These are phyloP conservation scores for Grifola frondosa DNA, from an alignment of 1,284 basidiomycete genomes.

Conservation along the genomic window DNA sequence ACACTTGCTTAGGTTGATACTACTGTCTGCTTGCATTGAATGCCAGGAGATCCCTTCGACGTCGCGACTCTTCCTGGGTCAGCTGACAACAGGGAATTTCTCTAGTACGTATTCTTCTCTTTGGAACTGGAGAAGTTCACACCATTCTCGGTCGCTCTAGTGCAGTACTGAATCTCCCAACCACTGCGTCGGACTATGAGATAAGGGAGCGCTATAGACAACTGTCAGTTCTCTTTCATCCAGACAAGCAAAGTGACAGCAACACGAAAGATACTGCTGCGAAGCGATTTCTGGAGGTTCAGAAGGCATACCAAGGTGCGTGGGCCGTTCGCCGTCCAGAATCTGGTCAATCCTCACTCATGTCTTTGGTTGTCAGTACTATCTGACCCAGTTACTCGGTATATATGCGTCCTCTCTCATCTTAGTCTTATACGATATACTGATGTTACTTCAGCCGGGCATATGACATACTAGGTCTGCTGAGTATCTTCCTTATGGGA, in stretches of 20 bases:
- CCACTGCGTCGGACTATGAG: slow-evolving; percentile 60
- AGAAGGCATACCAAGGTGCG: slow-evolving; percentile 76
- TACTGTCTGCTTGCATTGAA: too few species aligned
- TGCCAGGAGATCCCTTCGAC: slow-evolving; percentile 11
- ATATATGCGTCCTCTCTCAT: slow-evolving; percentile 20
- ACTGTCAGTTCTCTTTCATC: slow-evolving; percentile 80
- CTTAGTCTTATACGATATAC: slow-evolving; percentile 12
- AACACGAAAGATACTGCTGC: slow-evolving; percentile 58
- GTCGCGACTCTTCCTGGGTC: not conserved
- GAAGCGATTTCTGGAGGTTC: slow-evolving; percentile 69
- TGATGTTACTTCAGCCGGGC: slow-evolving; percentile 42
- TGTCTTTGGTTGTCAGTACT: slow-evolving; percentile 47
- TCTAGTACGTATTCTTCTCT: slow-evolving; percentile 18
- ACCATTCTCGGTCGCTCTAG: slow-evolving; percentile 32
- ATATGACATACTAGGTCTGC: slow-evolving; percentile 71
- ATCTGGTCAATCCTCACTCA: not conserved
- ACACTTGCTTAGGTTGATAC: too few species aligned
- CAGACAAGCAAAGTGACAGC: slow-evolving; percentile 77
- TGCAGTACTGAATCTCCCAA: slow-evolving; percentile 67
- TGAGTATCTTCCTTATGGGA: slow-evolving; percentile 1
- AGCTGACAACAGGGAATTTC: slow-evolving; percentile 19
- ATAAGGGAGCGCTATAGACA: slow-evolving; percentile 72
- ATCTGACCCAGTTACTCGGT: slow-evolving; percentile 74
- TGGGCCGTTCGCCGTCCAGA: slow-evolving; percentile 8
- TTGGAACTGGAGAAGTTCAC: not conserved